These are phyloP conservation scores for Populus pruinosa DNA, from an alignment of 345 rosid species.

Conservation along the genomic window DNA sequence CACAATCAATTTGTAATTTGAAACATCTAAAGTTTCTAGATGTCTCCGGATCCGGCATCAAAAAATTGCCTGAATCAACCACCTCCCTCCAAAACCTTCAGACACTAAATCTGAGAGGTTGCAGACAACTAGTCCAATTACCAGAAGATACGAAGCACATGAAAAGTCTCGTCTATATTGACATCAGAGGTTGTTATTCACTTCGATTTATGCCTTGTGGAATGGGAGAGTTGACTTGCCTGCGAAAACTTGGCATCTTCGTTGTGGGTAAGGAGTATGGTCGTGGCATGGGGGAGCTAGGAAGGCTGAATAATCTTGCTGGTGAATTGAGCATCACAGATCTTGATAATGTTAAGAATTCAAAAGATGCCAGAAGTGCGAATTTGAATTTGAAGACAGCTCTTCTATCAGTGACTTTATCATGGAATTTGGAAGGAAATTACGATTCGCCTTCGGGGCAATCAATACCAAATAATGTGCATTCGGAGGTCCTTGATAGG, in stretches of 20 bases:
- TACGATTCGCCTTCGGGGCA: too few species aligned
- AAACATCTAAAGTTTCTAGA: constrained; percentile 23
- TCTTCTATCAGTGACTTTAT: background rate
- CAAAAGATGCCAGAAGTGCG: constrained; percentile 14
- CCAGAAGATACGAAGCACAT: background rate
- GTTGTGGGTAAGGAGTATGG: constrained; percentile 11
- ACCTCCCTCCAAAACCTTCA: constrained; percentile 17
- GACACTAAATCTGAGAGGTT: constrained; percentile 1
- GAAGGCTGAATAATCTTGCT: constrained; percentile 1
- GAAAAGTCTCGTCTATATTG: constrained; percentile 9
- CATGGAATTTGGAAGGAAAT: background rate
- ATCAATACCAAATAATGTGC: background rate
- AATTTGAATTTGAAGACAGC: constrained; percentile 14
- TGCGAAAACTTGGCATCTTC: constrained; percentile 15
- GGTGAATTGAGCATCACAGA: constrained; percentile 9
- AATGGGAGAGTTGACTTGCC: constrained; percentile 9
- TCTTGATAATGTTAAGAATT: background rate
- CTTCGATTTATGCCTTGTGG: background rate
- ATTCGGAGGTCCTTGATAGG: background rate
- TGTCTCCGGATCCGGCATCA: background rate
- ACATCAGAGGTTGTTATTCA: background rate
- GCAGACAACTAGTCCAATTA: background rate
- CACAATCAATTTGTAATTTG: background rate
- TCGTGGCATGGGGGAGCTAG: background rate
- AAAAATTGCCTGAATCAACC: constrained; percentile 12